These are phyloP conservation scores for Penicillium olsonii DNA, from an alignment of 2,329 filamentous ascomycete species.

Conservation along the genomic window DNA sequence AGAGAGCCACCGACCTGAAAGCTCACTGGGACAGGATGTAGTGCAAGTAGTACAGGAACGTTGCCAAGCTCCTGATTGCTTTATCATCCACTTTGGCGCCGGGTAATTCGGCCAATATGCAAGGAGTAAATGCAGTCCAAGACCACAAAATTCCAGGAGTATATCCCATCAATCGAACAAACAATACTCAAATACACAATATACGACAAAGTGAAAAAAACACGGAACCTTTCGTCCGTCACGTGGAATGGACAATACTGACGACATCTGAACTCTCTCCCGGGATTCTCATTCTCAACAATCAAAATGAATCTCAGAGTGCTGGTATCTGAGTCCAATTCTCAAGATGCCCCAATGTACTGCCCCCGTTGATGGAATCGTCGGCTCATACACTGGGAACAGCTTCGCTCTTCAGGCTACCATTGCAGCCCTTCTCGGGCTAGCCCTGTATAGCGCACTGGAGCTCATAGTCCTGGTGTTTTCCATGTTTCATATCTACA, in stretches of 20 bases:
- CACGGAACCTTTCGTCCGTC: too few species aligned
- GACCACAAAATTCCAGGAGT: too few species aligned
- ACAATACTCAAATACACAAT: too few species aligned
- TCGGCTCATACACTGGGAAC: slow-evolving; percentile 15
- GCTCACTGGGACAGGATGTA: too few species aligned
- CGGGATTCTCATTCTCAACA: not conserved
- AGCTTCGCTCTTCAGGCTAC: slow-evolving; percentile 16
- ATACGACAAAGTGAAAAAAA: too few species aligned
- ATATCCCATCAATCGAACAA: too few species aligned
- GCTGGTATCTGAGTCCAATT: not conserved
- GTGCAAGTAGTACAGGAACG: too few species aligned
- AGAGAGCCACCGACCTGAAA: too few species aligned
- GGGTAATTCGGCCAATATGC: too few species aligned
- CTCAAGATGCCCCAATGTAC: slow-evolving; percentile 10
- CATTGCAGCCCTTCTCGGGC: slow-evolving; percentile 11
- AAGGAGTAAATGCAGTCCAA: too few species aligned
- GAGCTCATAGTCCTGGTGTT: slow-evolving; percentile 16
- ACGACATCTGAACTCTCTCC: not conserved
- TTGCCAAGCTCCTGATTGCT: too few species aligned
- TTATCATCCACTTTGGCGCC: too few species aligned
- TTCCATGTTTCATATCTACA: slow-evolving; percentile 8
- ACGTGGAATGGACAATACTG: not conserved
- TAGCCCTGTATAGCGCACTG: slow-evolving; percentile 14
- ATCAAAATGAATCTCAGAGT: not conserved
- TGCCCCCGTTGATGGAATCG: slow-evolving; percentile 14